Conservation (phyloP, 2,329 filamentous ascomycete species). For the Colletotrichum spaethianum region DNA sequence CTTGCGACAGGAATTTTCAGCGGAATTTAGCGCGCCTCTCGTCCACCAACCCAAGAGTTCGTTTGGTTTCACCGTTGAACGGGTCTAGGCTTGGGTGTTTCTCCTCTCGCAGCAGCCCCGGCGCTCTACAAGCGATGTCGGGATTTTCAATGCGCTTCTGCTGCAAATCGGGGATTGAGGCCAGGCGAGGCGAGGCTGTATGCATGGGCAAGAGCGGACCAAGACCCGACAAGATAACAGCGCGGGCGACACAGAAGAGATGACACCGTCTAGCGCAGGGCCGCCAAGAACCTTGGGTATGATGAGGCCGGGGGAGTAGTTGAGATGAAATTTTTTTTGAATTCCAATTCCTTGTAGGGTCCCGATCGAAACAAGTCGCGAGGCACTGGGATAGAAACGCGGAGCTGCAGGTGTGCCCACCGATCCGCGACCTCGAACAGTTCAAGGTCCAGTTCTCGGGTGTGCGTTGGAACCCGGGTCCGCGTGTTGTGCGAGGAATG, state of each 20-base stretch:
- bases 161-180: conserved; percentile 14
- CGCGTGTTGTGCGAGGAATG: not conserved
- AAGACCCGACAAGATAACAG: conserved; percentile 10
- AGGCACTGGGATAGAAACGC: conserved; percentile 20
- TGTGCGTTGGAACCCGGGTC: not conserved
- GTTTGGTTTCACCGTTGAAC: conserved; percentile 39
- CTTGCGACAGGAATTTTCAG: conserved; percentile 9
- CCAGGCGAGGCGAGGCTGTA: not conserved
- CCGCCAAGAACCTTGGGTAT: conserved; percentile 19
- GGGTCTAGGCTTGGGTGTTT: conserved; percentile 34
- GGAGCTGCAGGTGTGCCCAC: conserved; percentile 13
- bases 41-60: conserved; percentile 22
- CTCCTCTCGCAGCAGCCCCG: not conserved
- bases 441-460: not conserved
- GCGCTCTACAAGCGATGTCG: not conserved
- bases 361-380: conserved; percentile 21
- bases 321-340: conserved; percentile 1
- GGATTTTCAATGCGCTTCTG: not conserved
- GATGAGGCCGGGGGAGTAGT: not conserved
- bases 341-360: not conserved
- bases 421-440: conserved; percentile 14
- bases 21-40: conserved; percentile 12
- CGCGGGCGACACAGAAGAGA: conserved; percentile 24
- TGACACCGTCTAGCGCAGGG: conserved; percentile 19
- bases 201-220: not conserved